A percentile compares a stretch with the other conserved stretches of the same genome.
phyloP scores from a whole-genome alignment of 345 rosid species.

The Mercurialis annua region DNA sequence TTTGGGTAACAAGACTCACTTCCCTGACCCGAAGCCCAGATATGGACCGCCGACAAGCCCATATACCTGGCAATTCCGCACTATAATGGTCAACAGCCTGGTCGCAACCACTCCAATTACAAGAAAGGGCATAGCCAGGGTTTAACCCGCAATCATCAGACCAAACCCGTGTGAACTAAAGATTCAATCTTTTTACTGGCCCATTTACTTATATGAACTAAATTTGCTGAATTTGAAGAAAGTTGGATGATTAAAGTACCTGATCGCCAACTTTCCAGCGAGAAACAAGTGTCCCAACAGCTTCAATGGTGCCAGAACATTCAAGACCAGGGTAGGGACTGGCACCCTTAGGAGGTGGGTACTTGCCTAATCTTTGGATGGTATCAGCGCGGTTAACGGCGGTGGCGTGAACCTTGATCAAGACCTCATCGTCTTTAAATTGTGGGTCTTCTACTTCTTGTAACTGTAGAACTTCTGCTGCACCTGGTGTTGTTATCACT shows the following conservation, averaged over 20 bases:
- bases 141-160: too few species aligned
- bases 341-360: constrained; percentile 73
- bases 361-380: constrained; percentile 61
- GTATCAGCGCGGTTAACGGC: constrained; percentile 83
- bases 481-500: constrained; percentile 64
- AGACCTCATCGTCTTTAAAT: constrained; percentile 63
- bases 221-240: neutral
- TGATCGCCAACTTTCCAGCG: constrained; percentile 82
- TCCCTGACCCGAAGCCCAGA: too few species aligned
- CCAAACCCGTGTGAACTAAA: too few species aligned
- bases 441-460: constrained; percentile 68
- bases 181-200: neutral
- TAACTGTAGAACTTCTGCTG: constrained; percentile 72
- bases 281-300: constrained; percentile 58
- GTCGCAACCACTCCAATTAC: too few species aligned
- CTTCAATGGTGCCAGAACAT: constrained; percentile 73
- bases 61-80: too few species aligned
- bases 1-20: too few species aligned
- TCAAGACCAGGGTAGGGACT: constrained; percentile 77
- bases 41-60: too few species aligned
- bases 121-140: too few species aligned
- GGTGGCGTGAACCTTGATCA: constrained; percentile 65
- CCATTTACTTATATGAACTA: neutral
- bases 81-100: too few species aligned
- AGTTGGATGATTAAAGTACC: constrained; percentile 29